phyloP scores from a whole-genome alignment of 148 eudicot species.

The Heliamphora exappendiculata region DNA sequence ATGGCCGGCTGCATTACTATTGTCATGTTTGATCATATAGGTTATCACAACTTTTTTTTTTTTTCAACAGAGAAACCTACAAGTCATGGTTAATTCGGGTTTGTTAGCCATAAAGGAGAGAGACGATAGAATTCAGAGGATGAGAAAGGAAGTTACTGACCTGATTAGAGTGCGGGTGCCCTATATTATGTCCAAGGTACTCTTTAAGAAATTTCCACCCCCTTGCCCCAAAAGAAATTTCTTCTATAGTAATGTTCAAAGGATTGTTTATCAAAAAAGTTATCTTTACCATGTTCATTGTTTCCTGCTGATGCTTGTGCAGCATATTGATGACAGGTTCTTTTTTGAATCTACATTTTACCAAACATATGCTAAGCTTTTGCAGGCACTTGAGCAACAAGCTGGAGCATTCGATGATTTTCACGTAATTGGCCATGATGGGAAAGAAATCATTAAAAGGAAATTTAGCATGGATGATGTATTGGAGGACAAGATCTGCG shows the following conservation, averaged over 20 bases:
- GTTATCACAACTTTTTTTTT: slow-evolving; percentile 8
- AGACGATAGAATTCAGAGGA: slow-evolving; percentile 67
- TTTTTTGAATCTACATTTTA: not conserved
- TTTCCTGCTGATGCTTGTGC: not conserved
- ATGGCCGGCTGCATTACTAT: not conserved
- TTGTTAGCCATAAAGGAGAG: slow-evolving; percentile 82
- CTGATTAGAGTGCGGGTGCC: slow-evolving; percentile 59
- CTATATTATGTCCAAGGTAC: slow-evolving; percentile 61
- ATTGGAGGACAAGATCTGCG: slow-evolving; percentile 88
- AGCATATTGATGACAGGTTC: not conserved
- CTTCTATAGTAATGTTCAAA: not conserved
- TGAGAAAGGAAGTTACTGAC: slow-evolving; percentile 74
- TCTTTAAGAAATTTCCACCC: not conserved
- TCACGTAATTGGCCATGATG: slow-evolving; percentile 50
- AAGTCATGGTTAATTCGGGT: slow-evolving; percentile 61
- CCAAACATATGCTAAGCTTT: not conserved
- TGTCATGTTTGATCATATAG: not conserved
- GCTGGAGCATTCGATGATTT: slow-evolving; percentile 56
- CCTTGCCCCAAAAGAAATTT: not conserved
- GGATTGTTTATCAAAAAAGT: too few species aligned
- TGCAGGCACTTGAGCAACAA: slow-evolving; percentile 64
- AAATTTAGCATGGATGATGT: slow-evolving; percentile 62
- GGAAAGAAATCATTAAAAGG: slow-evolving; percentile 43
- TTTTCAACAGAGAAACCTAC: slow-evolving; percentile 67
- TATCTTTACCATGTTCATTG: not conserved